Percentiles rank a stretch among this genome's conserved stretches.
Conservation (phyloP, 169 alveolate species). For the Cryptosporidium ryanae region DNA sequence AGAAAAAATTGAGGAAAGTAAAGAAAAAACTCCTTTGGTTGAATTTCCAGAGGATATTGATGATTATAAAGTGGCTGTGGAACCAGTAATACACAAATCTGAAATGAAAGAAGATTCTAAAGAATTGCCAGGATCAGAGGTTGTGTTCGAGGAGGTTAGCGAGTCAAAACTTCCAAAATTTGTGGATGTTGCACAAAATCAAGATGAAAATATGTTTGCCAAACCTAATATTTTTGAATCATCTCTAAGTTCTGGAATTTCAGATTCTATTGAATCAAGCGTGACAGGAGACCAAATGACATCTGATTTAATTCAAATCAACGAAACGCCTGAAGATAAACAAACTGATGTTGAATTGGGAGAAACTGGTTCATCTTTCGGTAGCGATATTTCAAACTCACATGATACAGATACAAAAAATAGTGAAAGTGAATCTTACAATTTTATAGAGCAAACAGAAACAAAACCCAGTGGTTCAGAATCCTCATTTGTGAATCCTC, state of each 20-base stretch:
- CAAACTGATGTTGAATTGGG: neutral
- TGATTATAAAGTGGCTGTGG: constrained; percentile 15
- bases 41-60: neutral
- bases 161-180: constrained; percentile 54
- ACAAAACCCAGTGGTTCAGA: neutral
- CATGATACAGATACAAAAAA: neutral
- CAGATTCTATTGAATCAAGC: constrained; percentile 17
- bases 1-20: constrained; percentile 14
- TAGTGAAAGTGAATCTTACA: neutral
- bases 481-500: constrained; percentile 39
- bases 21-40: neutral
- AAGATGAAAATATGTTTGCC: neutral
- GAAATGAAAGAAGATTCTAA: constrained; percentile 1
- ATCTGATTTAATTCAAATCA: neutral
- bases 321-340: neutral
- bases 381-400: neutral
- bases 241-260: constrained; percentile 33
- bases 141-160: constrained; percentile 42
- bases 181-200: neutral
- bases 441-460: too few species aligned
- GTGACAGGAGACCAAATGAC: neutral
- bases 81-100: neutral
- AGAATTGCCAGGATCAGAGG: constrained; percentile 1
- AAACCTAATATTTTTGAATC: neutral
- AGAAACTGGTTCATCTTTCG: neutral